phyloP scores from a whole-genome alignment of 805 yeast species.

The Saturnispora halmiae region DNA sequence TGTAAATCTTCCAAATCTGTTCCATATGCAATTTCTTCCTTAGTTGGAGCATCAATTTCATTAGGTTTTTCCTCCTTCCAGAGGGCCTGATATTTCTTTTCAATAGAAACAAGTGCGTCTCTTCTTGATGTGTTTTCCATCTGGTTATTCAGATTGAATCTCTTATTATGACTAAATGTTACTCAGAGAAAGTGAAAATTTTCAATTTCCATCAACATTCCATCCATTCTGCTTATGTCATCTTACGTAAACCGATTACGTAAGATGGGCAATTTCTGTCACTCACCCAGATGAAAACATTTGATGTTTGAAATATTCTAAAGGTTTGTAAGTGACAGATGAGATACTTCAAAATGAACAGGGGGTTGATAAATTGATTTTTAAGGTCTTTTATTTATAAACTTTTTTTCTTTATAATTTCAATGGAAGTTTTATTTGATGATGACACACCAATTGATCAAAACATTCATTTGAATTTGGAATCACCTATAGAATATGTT shows the following conservation, averaged over 20 bases:
- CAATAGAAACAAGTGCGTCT: constrained; percentile 84
- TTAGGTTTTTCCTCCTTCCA: constrained; percentile 86
- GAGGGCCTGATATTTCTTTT: constrained; percentile 72
- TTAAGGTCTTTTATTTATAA: background rate
- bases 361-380: too few species aligned
- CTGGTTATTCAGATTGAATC: background rate
- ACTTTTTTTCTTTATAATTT: too few species aligned
- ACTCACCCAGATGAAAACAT: too few species aligned
- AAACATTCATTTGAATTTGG: background rate
- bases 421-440: background rate
- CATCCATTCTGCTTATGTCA: background rate
- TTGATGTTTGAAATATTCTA: too few species aligned
- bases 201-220: background rate
- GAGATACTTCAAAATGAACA: too few species aligned
- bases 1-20: constrained; percentile 62
- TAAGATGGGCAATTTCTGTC: too few species aligned
- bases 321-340: too few species aligned
- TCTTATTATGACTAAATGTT: background rate
- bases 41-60: constrained; percentile 80
- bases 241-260: constrained; percentile 1
- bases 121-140: constrained; percentile 73
- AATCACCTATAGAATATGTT: background rate
- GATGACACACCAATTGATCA: background rate
- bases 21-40: constrained; percentile 51
- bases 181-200: constrained; percentile 1